These are phyloP conservation scores for Alternaria burnsii DNA, from an alignment of 2,329 filamentous ascomycete species.

Conservation along the genomic window DNA sequence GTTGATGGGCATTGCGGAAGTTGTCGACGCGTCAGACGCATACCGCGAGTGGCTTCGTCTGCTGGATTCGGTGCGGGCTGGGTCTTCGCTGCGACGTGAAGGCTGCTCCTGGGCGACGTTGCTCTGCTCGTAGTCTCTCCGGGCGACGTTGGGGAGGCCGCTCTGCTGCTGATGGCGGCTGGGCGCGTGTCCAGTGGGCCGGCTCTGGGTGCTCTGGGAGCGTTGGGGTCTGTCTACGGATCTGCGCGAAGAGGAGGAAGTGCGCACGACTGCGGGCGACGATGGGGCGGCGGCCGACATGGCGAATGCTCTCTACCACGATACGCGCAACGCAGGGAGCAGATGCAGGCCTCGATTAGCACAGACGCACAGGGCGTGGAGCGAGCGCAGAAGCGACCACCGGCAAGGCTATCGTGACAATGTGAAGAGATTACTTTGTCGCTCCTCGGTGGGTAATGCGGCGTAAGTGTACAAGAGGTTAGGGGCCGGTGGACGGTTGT, in stretches of 20 bases:
- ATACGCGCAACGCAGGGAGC: conserved; percentile 35
- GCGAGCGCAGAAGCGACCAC: conserved; percentile 20
- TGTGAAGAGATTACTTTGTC: conserved; percentile 20
- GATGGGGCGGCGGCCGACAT: conserved; percentile 52
- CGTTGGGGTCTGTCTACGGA: conserved; percentile 47
- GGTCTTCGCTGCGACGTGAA: conserved; percentile 70
- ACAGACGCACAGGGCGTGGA: conserved; percentile 29
- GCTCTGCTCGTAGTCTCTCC: conserved; percentile 77
- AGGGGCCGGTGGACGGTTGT: conserved; percentile 24
- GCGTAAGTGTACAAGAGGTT: conserved; percentile 15
- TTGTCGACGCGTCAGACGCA: conserved; percentile 54
- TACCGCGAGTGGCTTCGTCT: conserved; percentile 58
- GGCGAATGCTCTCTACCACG: conserved; percentile 27
- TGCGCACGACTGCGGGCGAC: conserved; percentile 54
- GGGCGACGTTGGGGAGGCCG: conserved; percentile 62
- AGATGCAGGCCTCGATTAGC: conserved; percentile 24
- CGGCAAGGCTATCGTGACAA: conserved; percentile 21
- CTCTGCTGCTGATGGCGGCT: conserved; percentile 55
- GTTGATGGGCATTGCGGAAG: conserved; percentile 50
- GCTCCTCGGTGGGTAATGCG: conserved; percentile 11
- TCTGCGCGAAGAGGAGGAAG: conserved; percentile 42
- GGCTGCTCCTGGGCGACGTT: conserved; percentile 67
- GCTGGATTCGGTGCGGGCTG: conserved; percentile 64
- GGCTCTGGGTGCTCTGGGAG: conserved; percentile 47
- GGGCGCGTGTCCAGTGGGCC: conserved; percentile 38